Evolutionary conservation across 2,329 filamentous ascomycete species (phyloP).

Genomic region (Neofusicoccum umdonicola): DNA sequence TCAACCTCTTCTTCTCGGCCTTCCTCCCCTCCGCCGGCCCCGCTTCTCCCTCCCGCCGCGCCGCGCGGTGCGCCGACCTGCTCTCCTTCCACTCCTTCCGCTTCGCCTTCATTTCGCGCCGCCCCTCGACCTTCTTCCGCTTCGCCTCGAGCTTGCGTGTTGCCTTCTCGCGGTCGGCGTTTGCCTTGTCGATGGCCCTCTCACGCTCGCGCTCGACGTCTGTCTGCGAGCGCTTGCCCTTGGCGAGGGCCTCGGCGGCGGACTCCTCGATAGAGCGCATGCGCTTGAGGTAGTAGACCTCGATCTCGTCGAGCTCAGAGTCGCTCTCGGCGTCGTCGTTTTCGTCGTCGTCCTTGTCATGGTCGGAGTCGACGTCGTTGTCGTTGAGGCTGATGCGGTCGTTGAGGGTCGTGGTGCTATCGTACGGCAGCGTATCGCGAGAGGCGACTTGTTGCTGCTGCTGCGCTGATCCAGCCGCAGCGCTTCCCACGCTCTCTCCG

Average conservation of each 20-base stretch:
- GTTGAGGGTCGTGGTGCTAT: background rate
- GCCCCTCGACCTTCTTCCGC: constrained; percentile 19
- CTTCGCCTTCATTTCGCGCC: constrained; percentile 22
- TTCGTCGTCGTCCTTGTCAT: background rate
- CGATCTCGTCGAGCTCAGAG: constrained; percentile 10
- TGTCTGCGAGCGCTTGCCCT: constrained; percentile 27
- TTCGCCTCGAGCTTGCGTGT: constrained; percentile 21
- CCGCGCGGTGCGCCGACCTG: constrained; percentile 24
- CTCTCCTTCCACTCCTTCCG: constrained; percentile 25
- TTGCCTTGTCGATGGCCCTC: constrained; percentile 27
- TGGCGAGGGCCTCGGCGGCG: constrained; percentile 21
- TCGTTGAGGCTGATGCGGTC: background rate
- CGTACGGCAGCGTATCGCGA: background rate
- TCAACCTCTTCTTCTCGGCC: constrained; percentile 21
- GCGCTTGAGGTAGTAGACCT: constrained; percentile 7
- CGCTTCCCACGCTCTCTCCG: too few relatives aligned
- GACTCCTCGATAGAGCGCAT: constrained; percentile 24
- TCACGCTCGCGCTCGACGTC: constrained; percentile 28
- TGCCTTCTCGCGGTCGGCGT: constrained; percentile 2
- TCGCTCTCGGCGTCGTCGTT: background rate
- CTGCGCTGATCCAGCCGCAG: too few relatives aligned
- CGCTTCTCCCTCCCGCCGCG: constrained; percentile 20
- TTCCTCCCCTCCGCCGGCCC: constrained; percentile 18
- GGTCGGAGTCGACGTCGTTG: background rate
- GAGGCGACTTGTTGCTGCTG: background rate